These are phyloP conservation scores for Vachellia pachyceras DNA, from an alignment of 306 rosid genomes.

Conservation along the genomic window DNA sequence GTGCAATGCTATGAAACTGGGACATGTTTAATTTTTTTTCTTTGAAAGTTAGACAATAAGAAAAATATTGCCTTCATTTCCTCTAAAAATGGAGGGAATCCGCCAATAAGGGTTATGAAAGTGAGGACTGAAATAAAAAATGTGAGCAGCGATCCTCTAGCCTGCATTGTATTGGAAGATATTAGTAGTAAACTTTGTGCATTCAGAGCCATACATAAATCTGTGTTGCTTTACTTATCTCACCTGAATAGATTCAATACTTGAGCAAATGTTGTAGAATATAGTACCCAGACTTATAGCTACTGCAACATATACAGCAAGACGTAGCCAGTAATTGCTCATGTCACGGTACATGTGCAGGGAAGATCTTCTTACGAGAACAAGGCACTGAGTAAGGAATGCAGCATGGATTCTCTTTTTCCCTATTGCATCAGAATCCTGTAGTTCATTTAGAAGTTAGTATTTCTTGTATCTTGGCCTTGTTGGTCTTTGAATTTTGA, in stretches of 20 bases:
- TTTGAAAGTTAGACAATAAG: neutral
- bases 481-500: neutral
- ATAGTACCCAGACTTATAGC: conserved; percentile 58
- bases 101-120: conserved; percentile 78
- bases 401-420: conserved; percentile 56
- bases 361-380: conserved; percentile 70
- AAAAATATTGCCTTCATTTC: conserved; percentile 63
- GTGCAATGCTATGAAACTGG: neutral
- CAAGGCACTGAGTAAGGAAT: conserved; percentile 58
- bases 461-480: conserved; percentile 6
- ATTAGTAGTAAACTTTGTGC: conserved; percentile 20
- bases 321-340: conserved; percentile 78
- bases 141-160: conserved; percentile 61
- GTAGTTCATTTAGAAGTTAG: conserved; percentile 32
- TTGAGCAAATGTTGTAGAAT: conserved; percentile 50
- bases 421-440: conserved; percentile 46
- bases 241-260: conserved; percentile 45
- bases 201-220: neutral
- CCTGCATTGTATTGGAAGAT: conserved; percentile 50
- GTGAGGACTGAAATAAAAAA: conserved; percentile 60
- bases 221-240: conserved; percentile 18
- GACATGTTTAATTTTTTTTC: neutral
- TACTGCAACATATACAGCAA: conserved; percentile 46
- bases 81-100: conserved; percentile 79
- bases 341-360: conserved; percentile 65